Evolutionary conservation across 2,329 filamentous ascomycete species (phyloP), one percentile per base, ranked within the genome.

Genomic region (Sarocladiaceae sp.): DNA sequence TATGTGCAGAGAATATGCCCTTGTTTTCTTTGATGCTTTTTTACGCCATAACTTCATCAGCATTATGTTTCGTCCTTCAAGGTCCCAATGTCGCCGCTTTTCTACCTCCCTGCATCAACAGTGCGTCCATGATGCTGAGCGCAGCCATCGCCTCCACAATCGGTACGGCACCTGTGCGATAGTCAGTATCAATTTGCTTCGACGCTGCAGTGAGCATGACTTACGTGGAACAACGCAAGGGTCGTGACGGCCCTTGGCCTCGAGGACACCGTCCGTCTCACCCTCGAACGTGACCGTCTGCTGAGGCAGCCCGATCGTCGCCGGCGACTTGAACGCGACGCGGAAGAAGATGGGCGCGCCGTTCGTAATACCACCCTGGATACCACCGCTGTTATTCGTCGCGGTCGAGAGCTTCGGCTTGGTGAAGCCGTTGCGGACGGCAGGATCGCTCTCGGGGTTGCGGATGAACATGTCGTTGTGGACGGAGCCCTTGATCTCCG

Each of bases 361-460:
- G 65, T 97, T 97, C 42, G 85, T 84, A 66, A 97, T 97, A 43
- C 91, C 91, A 33, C 91, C 93, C 69, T 97, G 91, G 54, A 97
- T 88, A 51, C 91, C 93, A 11, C 91, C 91, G 2, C 85, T 91
- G 72, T 95, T 89, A 72, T 97, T 97, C 20, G 91, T 96, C 70
- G 85, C 86, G 45, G 91, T 96, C 7, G 82, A 83, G 44, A 96
- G 76, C 50, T 73, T 76, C 15, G 85, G 79, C 47, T 70, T 68
- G 23, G 69, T 64, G 13, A 73, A 63, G 23, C 71, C 72, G 18
- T 66, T 64, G 37, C 58, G 60, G 19, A 62, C 58, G 11, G 66
- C 65, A 13, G 70, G 71, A 2, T 66, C 70, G 45, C 64, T 57
- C 20, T 68, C 65, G n/a, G 73, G 61, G 13, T 54, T 47, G 13